Evolutionary conservation across 1,139 yeast genomes (phyloP).

Genomic region (Hyphopichia buzzinii): DNA sequence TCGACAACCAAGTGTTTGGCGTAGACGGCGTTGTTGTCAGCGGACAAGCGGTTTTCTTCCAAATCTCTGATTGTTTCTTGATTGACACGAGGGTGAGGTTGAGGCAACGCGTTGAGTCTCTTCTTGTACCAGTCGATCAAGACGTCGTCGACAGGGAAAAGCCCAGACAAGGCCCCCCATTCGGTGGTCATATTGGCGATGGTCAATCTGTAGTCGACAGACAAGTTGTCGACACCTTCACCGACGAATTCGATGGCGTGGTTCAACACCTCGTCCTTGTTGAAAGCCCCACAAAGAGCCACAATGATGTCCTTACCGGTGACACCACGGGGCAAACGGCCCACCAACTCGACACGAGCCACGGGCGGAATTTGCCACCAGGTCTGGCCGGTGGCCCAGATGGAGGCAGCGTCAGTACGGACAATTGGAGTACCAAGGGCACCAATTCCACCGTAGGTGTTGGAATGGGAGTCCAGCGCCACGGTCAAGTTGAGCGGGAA

Average conservation of each 20-base stretch:
- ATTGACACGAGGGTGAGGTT: slow-evolving; percentile 85
- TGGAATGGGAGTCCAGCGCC: slow-evolving; percentile 97
- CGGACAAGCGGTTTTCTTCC: slow-evolving; percentile 39
- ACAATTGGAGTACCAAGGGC: slow-evolving; percentile 96
- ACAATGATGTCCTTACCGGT: slow-evolving; percentile 97
- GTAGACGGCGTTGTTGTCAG: slow-evolving; percentile 79
- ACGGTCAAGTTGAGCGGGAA: slow-evolving; percentile 92
- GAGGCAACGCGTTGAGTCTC: slow-evolving; percentile 64
- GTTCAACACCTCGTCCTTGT: slow-evolving; percentile 92
- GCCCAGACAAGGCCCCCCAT: slow-evolving; percentile 98
- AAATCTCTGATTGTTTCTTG: slow-evolving; percentile 52
- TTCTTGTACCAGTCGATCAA: slow-evolving; percentile 74
- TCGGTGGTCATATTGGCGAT: slow-evolving; percentile 99
- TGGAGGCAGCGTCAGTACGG: slow-evolving; percentile 97
- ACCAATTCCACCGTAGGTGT: slow-evolving; percentile 97
- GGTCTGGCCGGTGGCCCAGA: slow-evolving; percentile 99
- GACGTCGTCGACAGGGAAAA: slow-evolving; percentile 87
- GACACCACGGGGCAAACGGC: slow-evolving; percentile 79
- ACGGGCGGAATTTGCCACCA: slow-evolving; percentile 99
- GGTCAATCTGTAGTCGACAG: slow-evolving; percentile 90
- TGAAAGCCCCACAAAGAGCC: slow-evolving; percentile 91
- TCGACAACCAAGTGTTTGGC: slow-evolving; percentile 87
- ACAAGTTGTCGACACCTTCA: slow-evolving; percentile 68
- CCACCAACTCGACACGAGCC: slow-evolving; percentile 85
- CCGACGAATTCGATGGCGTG: slow-evolving; percentile 98